Conservation (phyloP, 2,329 filamentous ascomycete species). For the Setomelanomma holmii region DNA sequence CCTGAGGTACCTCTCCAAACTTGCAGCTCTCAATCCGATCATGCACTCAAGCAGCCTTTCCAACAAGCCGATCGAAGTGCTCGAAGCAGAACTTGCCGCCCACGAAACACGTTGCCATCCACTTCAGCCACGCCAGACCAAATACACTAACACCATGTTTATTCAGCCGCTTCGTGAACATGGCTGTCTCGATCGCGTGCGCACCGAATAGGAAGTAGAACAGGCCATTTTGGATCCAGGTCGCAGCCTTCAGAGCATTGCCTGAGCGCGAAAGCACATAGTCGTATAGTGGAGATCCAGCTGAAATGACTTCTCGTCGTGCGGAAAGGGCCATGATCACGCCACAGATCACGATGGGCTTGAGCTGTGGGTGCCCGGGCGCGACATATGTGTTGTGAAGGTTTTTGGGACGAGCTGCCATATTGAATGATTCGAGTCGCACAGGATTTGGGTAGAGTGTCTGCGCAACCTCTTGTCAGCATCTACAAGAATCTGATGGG, state of each 20-base stretch:
- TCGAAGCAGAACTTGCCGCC: constrained; percentile 30
- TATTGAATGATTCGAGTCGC: constrained; percentile 3
- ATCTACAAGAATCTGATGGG: no score
- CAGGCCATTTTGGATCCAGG: constrained; percentile 27
- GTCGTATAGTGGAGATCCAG: constrained; percentile 27
- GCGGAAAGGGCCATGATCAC: constrained; percentile 33
- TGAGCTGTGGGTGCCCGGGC: constrained; percentile 20
- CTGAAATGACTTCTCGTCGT: constrained; percentile 20
- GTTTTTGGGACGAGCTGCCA: constrained; percentile 18
- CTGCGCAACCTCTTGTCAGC: no score
- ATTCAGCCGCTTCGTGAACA: constrained; percentile 23
- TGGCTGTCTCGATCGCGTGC: constrained; percentile 28
- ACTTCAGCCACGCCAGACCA: constrained; percentile 29
- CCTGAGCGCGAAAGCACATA: constrained; percentile 15
- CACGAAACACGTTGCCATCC: constrained; percentile 34
- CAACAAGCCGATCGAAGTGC: constrained; percentile 29
- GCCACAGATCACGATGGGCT: constrained; percentile 28
- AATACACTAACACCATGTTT: constrained; percentile 22
- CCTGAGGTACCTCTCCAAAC: no score
- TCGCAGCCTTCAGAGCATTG: constrained; percentile 16
- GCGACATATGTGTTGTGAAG: constrained; percentile 27
- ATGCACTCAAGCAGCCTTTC: constrained; percentile 2
- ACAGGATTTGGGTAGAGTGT: no score
- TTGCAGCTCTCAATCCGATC: background rate
- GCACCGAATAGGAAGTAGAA: constrained; percentile 34